These are phyloP conservation scores for Prunus yedoensis DNA, from an alignment of 331 rosid genomes.

Conservation along the genomic window DNA sequence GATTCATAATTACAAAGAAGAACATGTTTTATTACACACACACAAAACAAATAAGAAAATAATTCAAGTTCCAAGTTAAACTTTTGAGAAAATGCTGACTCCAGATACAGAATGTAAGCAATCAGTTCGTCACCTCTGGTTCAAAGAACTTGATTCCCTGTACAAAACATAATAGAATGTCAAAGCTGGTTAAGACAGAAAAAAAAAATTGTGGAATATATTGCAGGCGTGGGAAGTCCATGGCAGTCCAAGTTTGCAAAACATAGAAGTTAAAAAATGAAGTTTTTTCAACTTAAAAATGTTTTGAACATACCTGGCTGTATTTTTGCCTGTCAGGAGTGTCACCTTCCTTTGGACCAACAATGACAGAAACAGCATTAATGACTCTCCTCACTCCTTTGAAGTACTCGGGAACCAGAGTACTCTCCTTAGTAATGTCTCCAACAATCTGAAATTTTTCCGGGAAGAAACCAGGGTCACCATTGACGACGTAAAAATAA, in stretches of 20 bases:
- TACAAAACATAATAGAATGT: slow-evolving; percentile 32
- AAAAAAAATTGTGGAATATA: not conserved
- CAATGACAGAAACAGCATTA: slow-evolving; percentile 81
- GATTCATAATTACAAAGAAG: slow-evolving; percentile 11
- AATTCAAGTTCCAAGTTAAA: slow-evolving; percentile 31
- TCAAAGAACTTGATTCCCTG: slow-evolving; percentile 98
- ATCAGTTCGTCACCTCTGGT: slow-evolving; percentile 78
- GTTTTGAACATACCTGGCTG: slow-evolving; percentile 60
- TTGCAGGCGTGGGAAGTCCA: slow-evolving; percentile 5
- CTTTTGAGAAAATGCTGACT: slow-evolving; percentile 25
- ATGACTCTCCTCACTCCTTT: slow-evolving; percentile 81
- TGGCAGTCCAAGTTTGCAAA: not conserved
- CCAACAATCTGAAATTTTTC: slow-evolving; percentile 67
- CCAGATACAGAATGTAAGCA: slow-evolving; percentile 24
- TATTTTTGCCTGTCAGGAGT: slow-evolving; percentile 92
- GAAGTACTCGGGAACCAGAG: slow-evolving; percentile 64
- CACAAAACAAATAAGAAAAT: slow-evolving; percentile 12
- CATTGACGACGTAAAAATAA: not conserved
- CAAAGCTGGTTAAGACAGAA: slow-evolving; percentile 9
- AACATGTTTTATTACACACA: slow-evolving; percentile 12
- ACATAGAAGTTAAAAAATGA: not conserved
- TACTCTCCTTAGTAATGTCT: slow-evolving; percentile 79
- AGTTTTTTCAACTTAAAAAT: not conserved
- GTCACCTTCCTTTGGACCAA: slow-evolving; percentile 94
- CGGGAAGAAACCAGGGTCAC: not conserved